phyloP scores from a whole-genome alignment of 129 eudicot genomes.

The Ambrosia artemisiifolia region DNA sequence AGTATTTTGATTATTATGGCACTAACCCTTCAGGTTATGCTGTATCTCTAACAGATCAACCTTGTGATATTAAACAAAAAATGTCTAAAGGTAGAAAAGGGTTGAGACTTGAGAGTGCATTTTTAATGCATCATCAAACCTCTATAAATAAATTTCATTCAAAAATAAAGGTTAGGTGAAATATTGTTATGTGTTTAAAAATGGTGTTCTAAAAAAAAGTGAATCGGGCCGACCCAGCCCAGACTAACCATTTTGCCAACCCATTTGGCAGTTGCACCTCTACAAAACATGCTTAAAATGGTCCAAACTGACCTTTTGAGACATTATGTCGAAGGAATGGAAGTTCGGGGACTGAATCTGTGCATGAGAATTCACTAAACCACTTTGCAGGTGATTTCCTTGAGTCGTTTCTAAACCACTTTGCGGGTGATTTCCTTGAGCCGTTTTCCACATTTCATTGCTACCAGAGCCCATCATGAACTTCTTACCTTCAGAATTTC shows the following conservation, averaged over 20 bases:
- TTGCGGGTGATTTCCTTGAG: slow-evolving; percentile 43
- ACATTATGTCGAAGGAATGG: slow-evolving; percentile 44
- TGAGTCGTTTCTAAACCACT: slow-evolving; percentile 44
- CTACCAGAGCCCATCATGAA: slow-evolving; percentile 57
- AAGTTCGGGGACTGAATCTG: slow-evolving; percentile 49
- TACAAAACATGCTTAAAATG: slow-evolving; percentile 2
- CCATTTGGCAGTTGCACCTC: background rate
- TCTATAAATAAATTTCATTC: background rate
- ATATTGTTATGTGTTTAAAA: background rate
- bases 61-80: background rate
- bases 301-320: slow-evolving; percentile 52
- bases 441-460: slow-evolving; percentile 49
- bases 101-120: background rate
- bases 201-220: background rate
- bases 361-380: slow-evolving; percentile 43
- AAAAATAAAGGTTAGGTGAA: background rate
- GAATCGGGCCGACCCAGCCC: background rate
- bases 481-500: slow-evolving; percentile 39
- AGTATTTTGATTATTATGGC: background rate
- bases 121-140: background rate
- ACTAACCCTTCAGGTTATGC: background rate
- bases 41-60: background rate
- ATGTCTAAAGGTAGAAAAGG: background rate
- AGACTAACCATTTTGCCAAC: background rate
- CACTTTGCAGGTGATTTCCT: slow-evolving; percentile 47